Evolutionary conservation across 805 yeast genomes (phyloP), one percentile per base, ranked within the genome.

Genomic region (Pichia thaimueangensis): DNA sequence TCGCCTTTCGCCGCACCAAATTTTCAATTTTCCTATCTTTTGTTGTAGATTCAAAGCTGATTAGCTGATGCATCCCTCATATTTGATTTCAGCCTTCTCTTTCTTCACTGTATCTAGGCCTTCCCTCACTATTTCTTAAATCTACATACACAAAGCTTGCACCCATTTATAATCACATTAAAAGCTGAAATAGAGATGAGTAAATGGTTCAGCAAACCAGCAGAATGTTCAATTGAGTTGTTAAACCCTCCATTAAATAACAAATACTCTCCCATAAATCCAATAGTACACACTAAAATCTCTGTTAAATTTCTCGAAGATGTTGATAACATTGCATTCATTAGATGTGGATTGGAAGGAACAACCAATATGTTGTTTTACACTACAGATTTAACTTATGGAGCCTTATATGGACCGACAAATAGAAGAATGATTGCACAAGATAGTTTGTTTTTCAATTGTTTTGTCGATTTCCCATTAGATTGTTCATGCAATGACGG

Each of bases 121-220:
- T n/a, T n/a, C n/a, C n/a, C n/a, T n/a, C n/a, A n/a, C n/a, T n/a
- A n/a, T n/a, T n/a, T n/a, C n/a, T n/a, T n/a, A n/a, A n/a, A n/a
- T n/a, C n/a, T n/a, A n/a, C n/a, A n/a, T n/a, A n/a, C n/a, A n/a
- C n/a, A n/a, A n/a, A n/a, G n/a, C n/a, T n/a, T n/a, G n/a, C n/a
- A n/a, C n/a, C n/a, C n/a, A n/a, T n/a, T n/a, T n/a, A n/a, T n/a
- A n/a, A n/a, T n/a, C n/a, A n/a, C n/a, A n/a, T n/a, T n/a, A n/a
- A n/a, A n/a, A n/a, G n/a, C n/a, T n/a, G n/a, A n/a, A 29, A 29
- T 11, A n/a, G 31, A 32, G n/a, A 43, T 43, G 46, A 35, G 37
- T 13, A 43, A 38, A n/a, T 39, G 38, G 35, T 43, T 43, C 19
- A 19, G 31, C 2, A 43, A 38, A 24, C 3, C 19, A 15, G 10